phyloP scores from a whole-genome alignment of 306 rosid genomes.

The Prunus kanzakura region DNA sequence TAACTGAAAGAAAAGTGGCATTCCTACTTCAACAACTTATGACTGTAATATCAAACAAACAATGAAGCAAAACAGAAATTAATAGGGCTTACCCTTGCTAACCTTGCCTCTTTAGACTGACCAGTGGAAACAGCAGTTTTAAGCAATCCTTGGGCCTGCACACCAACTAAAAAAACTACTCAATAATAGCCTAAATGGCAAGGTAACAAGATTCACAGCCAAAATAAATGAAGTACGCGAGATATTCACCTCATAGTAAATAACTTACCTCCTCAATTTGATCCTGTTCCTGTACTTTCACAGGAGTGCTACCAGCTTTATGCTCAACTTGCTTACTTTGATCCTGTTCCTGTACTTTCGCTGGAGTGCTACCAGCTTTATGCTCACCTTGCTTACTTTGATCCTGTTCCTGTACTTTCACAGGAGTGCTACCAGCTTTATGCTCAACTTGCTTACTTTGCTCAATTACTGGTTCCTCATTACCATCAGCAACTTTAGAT shows the following conservation, averaged over 20 bases:
- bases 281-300: slow-evolving; percentile 77
- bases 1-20: slow-evolving; percentile 4
- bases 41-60: not conserved
- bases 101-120: slow-evolving; percentile 97
- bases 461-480: slow-evolving; percentile 36
- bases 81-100: slow-evolving; percentile 80
- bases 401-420: slow-evolving; percentile 63
- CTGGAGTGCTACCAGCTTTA: slow-evolving; percentile 42
- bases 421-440: slow-evolving; percentile 43
- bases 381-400: slow-evolving; percentile 50
- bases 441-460: slow-evolving; percentile 50
- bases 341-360: slow-evolving; percentile 62
- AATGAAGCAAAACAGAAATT: not conserved
- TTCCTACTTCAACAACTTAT: not conserved
- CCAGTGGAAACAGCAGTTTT: slow-evolving; percentile 84
- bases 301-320: slow-evolving; percentile 43
- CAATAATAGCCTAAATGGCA: slow-evolving; percentile 34
- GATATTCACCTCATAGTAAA: slow-evolving; percentile 26
- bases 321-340: slow-evolving; percentile 49
- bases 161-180: slow-evolving; percentile 56
- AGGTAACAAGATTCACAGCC: not conserved
- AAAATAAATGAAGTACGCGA: slow-evolving; percentile 1
- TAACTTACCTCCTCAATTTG: slow-evolving; percentile 88
- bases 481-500: slow-evolving; percentile 37
- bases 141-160: slow-evolving; percentile 96